These are phyloP conservation scores for Tolypocladium guangdongense DNA, from an alignment of 2,329 filamentous ascomycete genomes.

Conservation along the genomic window DNA sequence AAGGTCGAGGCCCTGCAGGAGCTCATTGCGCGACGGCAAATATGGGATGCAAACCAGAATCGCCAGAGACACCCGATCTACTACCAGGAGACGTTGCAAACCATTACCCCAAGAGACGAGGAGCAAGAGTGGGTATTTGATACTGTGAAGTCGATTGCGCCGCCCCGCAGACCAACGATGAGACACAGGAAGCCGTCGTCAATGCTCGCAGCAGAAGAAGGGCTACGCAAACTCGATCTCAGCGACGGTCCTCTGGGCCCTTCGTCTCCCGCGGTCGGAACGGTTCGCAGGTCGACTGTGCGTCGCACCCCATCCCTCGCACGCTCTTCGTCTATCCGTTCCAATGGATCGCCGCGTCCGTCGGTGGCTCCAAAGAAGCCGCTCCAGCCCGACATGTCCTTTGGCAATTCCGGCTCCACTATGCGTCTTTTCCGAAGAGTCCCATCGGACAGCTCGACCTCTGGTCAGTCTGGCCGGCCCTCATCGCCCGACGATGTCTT, in stretches of 20 bases:
- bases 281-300: conserved; percentile 50
- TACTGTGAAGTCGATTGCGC: conserved; percentile 65
- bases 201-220: conserved; percentile 47
- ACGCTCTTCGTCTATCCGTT: conserved; percentile 18
- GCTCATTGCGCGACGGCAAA: conserved; percentile 70
- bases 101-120: conserved; percentile 54
- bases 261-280: conserved; percentile 40
- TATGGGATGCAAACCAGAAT: conserved; percentile 66
- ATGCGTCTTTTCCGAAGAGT: conserved; percentile 86
- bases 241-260: conserved; percentile 50
- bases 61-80: conserved; percentile 65
- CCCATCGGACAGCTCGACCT: conserved; percentile 53
- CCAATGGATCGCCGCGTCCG: conserved; percentile 31
- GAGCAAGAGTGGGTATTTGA: conserved; percentile 93
- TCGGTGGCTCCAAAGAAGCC: conserved; percentile 56
- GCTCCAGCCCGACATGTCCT: conserved; percentile 80
- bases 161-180: conserved; percentile 40
- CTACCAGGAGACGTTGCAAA: conserved; percentile 85
- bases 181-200: conserved; percentile 46
- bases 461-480: conserved; percentile 25
- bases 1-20: conserved; percentile 84
- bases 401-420: conserved; percentile 86
- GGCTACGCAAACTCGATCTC: conserved; percentile 47
- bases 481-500: conserved; percentile 29
- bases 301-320: conserved; percentile 35